Base-by-base conservation (phyloP, 2,329 filamentous ascomycete genomes). In the Talaromyces sp. region DNA sequence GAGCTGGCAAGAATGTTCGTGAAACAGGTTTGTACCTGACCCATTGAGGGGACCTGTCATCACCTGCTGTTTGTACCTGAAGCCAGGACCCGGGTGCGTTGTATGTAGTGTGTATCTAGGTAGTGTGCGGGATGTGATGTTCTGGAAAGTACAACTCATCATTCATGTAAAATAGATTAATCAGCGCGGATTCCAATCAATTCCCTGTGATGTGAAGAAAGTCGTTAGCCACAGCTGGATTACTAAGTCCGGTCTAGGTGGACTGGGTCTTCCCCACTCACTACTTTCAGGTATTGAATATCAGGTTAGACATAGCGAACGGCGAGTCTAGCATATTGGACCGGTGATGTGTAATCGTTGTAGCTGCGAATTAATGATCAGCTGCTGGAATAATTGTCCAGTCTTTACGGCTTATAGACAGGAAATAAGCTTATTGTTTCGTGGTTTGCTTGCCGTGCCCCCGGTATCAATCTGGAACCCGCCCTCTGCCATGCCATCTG, bases 131-230 rank as follows among this genome's bases (percentile, higher is more conserved):
- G 22, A 22, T 22, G 22, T 22, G 22, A 22, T 22, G 22, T 22
- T 22, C 2, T 22, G 22, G 22, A 22, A 3, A 3, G 45, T 52
- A 52, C 48, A 52, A 52, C 27, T 33, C 48, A 52, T 52, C 48
- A 48, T 5, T 14, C 45, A 33, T 31, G 50, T 54, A 54, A 56
- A 37, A 37, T 11, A 56, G 31, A 37, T 39, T 37, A 56, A 39
- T 39, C 52, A 56, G 31, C 52, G n/a, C 19, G 50, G 50, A 54
- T 35, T 35, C 31, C 31, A 54, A 33, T 35, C 27, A 27, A 24
- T 16, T 56, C 52, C 52, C 37, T 56, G n/a, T 56, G 50, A 56
- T 35, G 33, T 54, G 27, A 54, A 54, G 50, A 54, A 54, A 54
- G 50, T 56, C 50, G 50, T 56, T 37, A 56, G 50, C 50, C 50